These are phyloP conservation scores for Podaxis sp. DNA, from an alignment of 768 basidiomycete species.

Conservation along the genomic window DNA sequence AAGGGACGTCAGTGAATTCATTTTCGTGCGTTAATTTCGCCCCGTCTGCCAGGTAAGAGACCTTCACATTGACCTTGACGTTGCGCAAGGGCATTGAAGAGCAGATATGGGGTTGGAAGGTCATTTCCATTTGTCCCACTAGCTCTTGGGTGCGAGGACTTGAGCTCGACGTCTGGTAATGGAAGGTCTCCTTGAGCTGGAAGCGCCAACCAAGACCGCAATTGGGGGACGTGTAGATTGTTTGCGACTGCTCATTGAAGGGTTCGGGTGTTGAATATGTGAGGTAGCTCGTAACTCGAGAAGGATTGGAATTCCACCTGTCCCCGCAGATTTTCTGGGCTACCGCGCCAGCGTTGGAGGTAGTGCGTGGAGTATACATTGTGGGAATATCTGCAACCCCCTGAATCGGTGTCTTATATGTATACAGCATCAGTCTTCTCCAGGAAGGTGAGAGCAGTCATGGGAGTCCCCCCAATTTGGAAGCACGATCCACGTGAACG, in stretches of 20 bases:
- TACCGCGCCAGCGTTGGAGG: too few relatives aligned
- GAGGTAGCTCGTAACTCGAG: constrained; percentile 1
- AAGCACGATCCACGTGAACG: too few relatives aligned
- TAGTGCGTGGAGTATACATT: too few relatives aligned
- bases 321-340: constrained; percentile 9
- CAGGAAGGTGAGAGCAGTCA: too few relatives aligned
- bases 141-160: constrained; percentile 1
- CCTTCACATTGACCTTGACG: constrained; percentile 1
- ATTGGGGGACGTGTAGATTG: not conserved
- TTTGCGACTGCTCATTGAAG: not conserved
- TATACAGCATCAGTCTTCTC: too few relatives aligned
- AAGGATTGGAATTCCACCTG: not conserved
- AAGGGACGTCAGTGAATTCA: not conserved
- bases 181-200: not conserved
- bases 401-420: too few relatives aligned
- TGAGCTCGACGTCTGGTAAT: not conserved
- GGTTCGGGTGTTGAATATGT: not conserved
- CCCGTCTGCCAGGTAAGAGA: not conserved
- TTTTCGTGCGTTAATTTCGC: not conserved
- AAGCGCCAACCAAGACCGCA: constrained; percentile 11
- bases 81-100: constrained; percentile 1
- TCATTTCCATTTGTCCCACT: not conserved
- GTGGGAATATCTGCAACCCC: too few relatives aligned
- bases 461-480: too few relatives aligned
- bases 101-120: not conserved